A percentile compares a stretch with the other conserved stretches of the same genome.
Evolutionary conservation across 805 yeast genomes (phyloP).

Genomic region (Ogataea thermomethanolica): DNA sequence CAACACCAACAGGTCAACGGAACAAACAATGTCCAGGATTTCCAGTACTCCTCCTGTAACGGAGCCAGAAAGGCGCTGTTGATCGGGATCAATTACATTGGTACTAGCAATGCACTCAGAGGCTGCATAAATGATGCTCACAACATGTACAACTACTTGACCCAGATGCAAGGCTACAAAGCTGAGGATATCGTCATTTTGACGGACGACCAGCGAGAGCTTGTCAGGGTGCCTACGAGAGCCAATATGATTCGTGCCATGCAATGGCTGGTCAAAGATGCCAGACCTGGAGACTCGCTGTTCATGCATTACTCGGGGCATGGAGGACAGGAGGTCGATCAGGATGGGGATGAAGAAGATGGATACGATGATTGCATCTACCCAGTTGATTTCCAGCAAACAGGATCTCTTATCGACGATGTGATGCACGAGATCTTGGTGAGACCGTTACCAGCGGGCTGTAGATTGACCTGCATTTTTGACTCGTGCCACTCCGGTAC

Average conservation of each 20-base stretch:
- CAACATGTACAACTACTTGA: slow-evolving; percentile 41
- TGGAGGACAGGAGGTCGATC: slow-evolving; percentile 71
- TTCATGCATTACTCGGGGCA: slow-evolving; percentile 87
- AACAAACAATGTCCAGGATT: slow-evolving; percentile 29
- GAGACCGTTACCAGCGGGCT: slow-evolving; percentile 64
- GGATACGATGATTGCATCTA: slow-evolving; percentile 38
- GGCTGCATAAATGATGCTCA: slow-evolving; percentile 82
- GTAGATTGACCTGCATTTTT: slow-evolving; percentile 72
- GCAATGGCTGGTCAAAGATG: slow-evolving; percentile 75
- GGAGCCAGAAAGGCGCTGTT: slow-evolving; percentile 73
- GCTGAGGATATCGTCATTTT: slow-evolving; percentile 56
- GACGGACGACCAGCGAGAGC: slow-evolving; percentile 52
- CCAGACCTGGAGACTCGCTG: slow-evolving; percentile 71
- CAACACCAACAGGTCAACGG: slow-evolving; percentile 30
- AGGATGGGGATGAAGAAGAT: slow-evolving; percentile 36
- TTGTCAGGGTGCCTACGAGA: slow-evolving; percentile 54
- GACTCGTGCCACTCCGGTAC: slow-evolving; percentile 89
- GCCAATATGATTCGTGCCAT: slow-evolving; percentile 73
- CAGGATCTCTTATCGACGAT: slow-evolving; percentile 73
- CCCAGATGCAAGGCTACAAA: slow-evolving; percentile 43
- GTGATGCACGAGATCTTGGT: slow-evolving; percentile 70
- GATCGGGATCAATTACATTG: slow-evolving; percentile 76
- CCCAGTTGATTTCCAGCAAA: slow-evolving; percentile 47
- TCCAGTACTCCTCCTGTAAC: slow-evolving; percentile 63
- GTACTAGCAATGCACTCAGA: slow-evolving; percentile 53